Evolutionary conservation across 345 rosid species (phyloP).

Genomic region (Odontarrhena argentea): DNA sequence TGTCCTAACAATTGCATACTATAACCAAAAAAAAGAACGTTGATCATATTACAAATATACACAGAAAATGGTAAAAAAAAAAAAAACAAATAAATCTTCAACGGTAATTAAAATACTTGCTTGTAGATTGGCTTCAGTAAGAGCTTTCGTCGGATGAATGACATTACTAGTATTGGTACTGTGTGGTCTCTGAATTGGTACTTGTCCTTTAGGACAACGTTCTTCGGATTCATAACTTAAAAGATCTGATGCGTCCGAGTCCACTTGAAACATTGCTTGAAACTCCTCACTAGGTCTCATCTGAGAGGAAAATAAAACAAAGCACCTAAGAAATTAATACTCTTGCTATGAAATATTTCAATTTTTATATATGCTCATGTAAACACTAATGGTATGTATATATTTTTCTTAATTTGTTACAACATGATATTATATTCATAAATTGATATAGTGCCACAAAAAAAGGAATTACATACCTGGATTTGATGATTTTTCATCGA

Average conservation of each 20-base stretch:
- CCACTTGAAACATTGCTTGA: constrained; percentile 15
- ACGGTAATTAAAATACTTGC: constrained; percentile 5
- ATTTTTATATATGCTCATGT: neutral
- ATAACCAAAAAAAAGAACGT: neutral
- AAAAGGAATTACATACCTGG: neutral
- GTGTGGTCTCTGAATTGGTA: constrained; percentile 25
- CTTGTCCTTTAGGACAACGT: constrained; percentile 30
- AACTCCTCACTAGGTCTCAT: constrained; percentile 33
- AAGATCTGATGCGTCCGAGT: neutral
- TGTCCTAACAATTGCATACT: constrained; percentile 23
- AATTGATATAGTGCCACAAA: neutral
- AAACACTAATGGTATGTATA: neutral
- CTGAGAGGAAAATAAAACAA: neutral
- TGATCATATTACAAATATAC: neutral
- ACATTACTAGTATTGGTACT: neutral
- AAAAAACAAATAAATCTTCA: neutral
- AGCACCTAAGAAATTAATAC: neutral
- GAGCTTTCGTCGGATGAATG: neutral
- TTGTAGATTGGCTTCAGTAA: constrained; percentile 21
- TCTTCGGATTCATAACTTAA: neutral
- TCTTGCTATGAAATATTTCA: neutral
- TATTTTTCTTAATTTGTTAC: too few species aligned
- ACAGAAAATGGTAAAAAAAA: neutral
- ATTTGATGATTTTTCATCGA: constrained; percentile 24
- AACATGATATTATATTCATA: too few species aligned